A percentile compares a stretch with the other conserved stretches of the same genome.
These are phyloP conservation scores for Nothopassalora personata DNA, from an alignment of 2,329 filamentous ascomycete genomes.

Conservation along the genomic window DNA sequence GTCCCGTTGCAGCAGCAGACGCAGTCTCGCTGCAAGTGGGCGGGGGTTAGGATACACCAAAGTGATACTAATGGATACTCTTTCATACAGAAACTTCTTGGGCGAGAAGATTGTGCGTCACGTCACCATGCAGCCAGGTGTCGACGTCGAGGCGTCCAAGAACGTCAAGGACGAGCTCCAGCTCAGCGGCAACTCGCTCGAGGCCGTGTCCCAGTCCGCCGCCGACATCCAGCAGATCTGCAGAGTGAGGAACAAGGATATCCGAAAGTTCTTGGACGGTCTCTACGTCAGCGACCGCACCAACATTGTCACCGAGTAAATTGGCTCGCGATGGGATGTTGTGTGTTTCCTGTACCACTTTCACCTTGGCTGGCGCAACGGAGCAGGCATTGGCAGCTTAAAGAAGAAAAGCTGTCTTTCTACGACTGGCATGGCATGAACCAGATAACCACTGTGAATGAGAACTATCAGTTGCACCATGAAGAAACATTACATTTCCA, in stretches of 20 bases:
- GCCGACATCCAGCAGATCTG: constrained; percentile 99
- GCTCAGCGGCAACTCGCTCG: constrained; percentile 88
- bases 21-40: background rate
- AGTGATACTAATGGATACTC: constrained; percentile 15
- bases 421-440: background rate
- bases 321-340: constrained; percentile 6
- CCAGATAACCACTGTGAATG: background rate
- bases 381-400: background rate
- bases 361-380: background rate
- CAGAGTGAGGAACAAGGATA: constrained; percentile 99
- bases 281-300: constrained; percentile 99
- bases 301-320: constrained; percentile 62
- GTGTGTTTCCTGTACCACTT: background rate
- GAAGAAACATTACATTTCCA: background rate
- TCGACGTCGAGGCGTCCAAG: constrained; percentile 84
- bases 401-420: background rate
- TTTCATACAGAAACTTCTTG: constrained; percentile 76
- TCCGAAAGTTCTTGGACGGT: constrained; percentile 99
- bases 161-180: constrained; percentile 97
- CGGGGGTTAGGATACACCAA: background rate
- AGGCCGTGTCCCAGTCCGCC: constrained; percentile 94
- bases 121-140: constrained; percentile 82
- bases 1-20: background rate
- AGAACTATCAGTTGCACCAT: background rate
- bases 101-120: constrained; percentile 98